Conservation (phyloP, 75 land plant species). For the Isoetes taiwanensis region DNA sequence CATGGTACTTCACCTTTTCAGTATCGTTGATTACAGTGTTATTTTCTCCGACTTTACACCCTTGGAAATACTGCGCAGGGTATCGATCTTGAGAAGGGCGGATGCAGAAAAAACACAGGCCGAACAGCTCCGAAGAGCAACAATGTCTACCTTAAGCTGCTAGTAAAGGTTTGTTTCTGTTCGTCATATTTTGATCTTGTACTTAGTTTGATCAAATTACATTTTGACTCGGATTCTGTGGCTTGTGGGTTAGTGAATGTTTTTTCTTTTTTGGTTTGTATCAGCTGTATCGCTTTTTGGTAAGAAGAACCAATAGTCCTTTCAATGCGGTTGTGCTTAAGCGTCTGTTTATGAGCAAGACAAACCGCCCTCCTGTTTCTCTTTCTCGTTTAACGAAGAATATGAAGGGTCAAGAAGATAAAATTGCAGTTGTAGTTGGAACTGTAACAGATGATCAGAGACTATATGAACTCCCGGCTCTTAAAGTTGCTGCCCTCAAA, state of each 20-base stretch:
- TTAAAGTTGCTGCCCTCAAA: constrained; percentile 53
- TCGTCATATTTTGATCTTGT: neutral
- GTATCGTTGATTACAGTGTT: too few relatives aligned
- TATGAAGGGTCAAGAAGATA: constrained; percentile 58
- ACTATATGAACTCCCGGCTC: constrained; percentile 39
- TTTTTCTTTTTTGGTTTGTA: neutral
- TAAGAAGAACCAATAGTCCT: constrained; percentile 51
- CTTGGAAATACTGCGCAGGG: too few relatives aligned
- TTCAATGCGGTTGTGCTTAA: constrained; percentile 58
- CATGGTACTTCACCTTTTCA: too few relatives aligned
- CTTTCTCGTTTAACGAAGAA: constrained; percentile 29
- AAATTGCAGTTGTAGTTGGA: constrained; percentile 60
- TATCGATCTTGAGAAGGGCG: constrained; percentile 61
- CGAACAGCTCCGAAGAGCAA: constrained; percentile 61
- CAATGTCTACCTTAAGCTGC: constrained; percentile 66
- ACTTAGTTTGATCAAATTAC: neutral
- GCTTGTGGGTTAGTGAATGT: neutral
- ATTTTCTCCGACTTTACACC: too few relatives aligned
- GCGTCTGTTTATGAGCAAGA: constrained; percentile 71
- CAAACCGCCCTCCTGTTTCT: constrained; percentile 51
- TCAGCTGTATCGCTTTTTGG: constrained; percentile 60
- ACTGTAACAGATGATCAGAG: constrained; percentile 66
- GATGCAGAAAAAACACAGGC: constrained; percentile 59
- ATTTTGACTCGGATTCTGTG: neutral
- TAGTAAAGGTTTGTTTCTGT: constrained; percentile 47